Percentiles rank a stretch among this genome's conserved stretches.
Conservation (phyloP, 2,329 filamentous ascomycete species). For the Pseudocercospora fijiensis region DNA sequence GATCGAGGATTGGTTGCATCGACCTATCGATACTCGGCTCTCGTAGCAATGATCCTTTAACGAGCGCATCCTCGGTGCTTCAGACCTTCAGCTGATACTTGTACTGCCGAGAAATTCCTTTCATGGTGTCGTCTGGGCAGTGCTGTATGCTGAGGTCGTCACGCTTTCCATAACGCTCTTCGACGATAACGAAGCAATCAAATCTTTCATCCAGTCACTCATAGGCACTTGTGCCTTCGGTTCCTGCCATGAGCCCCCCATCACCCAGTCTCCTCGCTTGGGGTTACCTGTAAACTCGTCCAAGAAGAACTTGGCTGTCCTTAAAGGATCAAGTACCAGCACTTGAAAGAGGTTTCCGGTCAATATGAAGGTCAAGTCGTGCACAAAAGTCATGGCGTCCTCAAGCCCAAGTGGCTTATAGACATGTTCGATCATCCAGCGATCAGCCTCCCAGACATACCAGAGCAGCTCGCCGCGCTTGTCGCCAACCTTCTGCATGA, state of each 20-base stretch:
- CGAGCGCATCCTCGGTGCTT: no score
- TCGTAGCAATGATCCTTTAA: no score
- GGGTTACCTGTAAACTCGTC: slow-evolving; percentile 19
- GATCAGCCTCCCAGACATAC: slow-evolving; percentile 16
- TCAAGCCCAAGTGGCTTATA: slow-evolving; percentile 17
- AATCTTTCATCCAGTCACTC: neutral
- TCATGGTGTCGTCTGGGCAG: neutral
- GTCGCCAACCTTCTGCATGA: slow-evolving; percentile 21
- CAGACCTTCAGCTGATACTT: no score
- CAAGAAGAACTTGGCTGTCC: neutral
- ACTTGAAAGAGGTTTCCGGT: slow-evolving; percentile 1
- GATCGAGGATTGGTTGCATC: no score
- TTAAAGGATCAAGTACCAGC: slow-evolving; percentile 1
- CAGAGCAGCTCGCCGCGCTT: slow-evolving; percentile 10
- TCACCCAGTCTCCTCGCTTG: slow-evolving; percentile 18
- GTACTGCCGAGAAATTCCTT: no score
- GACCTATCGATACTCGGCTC: no score
- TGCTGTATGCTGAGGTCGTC: neutral
- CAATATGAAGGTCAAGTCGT: slow-evolving; percentile 8
- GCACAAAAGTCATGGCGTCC: slow-evolving; percentile 1
- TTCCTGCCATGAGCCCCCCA: slow-evolving; percentile 10
- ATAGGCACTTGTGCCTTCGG: neutral
- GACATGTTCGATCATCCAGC: slow-evolving; percentile 20
- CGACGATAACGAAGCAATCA: neutral
- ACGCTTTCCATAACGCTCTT: neutral